Evolutionary conservation across 257 asterid species (phyloP).

Genomic region (Lycium barbarum): DNA sequence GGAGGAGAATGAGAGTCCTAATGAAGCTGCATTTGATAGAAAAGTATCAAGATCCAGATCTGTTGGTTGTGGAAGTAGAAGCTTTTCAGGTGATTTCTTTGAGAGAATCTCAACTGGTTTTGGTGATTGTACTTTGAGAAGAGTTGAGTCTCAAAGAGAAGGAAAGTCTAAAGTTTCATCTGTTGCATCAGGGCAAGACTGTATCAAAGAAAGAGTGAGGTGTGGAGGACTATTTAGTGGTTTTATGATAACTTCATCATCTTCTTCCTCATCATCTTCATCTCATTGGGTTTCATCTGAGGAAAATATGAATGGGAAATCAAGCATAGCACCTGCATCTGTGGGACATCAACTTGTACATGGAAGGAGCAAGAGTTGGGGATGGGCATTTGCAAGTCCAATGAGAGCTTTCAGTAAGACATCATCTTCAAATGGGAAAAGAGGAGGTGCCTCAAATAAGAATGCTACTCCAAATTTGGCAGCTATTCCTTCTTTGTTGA

Average conservation of each 20-base stretch:
- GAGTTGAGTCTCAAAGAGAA: constrained; percentile 97
- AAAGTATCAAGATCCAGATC: constrained; percentile 97
- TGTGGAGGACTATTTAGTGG: constrained; percentile 97
- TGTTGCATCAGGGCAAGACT: constrained; percentile 58
- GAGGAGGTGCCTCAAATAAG: constrained; percentile 60
- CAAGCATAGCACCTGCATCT: constrained; percentile 40
- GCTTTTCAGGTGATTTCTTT: constrained; percentile 95
- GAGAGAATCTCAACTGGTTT: constrained; percentile 97
- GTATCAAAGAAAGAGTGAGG: constrained; percentile 81
- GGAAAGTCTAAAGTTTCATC: constrained; percentile 67
- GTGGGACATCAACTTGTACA: constrained; percentile 55
- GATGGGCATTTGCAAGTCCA: constrained; percentile 99
- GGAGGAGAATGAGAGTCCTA: constrained; percentile 78
- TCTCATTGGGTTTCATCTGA: constrained; percentile 73
- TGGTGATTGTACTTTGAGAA: constrained; percentile 91
- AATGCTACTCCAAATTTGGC: constrained; percentile 72
- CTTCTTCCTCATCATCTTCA: constrained; percentile 78
- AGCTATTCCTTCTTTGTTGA: constrained; percentile 85
- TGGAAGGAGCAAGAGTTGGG: constrained; percentile 94
- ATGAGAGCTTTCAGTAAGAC: constrained; percentile 74
- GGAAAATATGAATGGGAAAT: constrained; percentile 52
- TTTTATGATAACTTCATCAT: constrained; percentile 80
- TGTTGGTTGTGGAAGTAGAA: constrained; percentile 98
- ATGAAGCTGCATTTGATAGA: constrained; percentile 59
- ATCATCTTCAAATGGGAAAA: constrained; percentile 50